Evolutionary conservation across 1,139 yeast species (phyloP).

Genomic region (Kurtzmaniella quercitrusa): DNA sequence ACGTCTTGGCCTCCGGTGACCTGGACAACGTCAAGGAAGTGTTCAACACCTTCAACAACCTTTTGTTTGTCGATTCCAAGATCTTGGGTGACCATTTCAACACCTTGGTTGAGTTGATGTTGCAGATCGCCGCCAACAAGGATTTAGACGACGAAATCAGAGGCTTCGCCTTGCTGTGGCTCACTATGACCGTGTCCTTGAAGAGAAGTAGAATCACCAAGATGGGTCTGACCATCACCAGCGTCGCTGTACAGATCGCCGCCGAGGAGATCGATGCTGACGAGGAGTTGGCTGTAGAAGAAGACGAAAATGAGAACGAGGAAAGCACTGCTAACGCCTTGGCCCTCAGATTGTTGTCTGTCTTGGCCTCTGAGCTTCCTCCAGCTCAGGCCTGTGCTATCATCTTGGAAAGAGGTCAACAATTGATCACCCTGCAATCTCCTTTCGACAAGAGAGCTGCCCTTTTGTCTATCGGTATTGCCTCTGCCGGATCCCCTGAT

Average conservation of each 20-base stretch:
- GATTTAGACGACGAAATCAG: constrained; percentile 77
- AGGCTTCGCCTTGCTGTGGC: constrained; percentile 78
- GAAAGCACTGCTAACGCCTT: constrained; percentile 77
- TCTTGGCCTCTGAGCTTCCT: constrained; percentile 78
- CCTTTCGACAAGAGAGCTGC: constrained; percentile 86
- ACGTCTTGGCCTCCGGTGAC: constrained; percentile 68
- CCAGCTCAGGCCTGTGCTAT: constrained; percentile 89
- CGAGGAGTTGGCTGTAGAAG: constrained; percentile 71
- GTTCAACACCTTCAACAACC: constrained; percentile 81
- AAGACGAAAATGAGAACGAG: constrained; percentile 88
- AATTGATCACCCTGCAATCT: constrained; percentile 50
- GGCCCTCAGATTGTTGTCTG: constrained; percentile 77
- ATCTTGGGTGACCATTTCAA: constrained; percentile 75
- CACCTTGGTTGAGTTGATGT: constrained; percentile 65
- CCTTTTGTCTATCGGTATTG: constrained; percentile 73
- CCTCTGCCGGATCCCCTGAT: constrained; percentile 94
- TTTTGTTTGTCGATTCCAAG: constrained; percentile 71
- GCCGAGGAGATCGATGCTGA: constrained; percentile 74
- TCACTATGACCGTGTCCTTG: constrained; percentile 70
- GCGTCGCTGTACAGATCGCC: constrained; percentile 71
- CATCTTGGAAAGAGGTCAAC: constrained; percentile 63
- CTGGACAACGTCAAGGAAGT: constrained; percentile 67
- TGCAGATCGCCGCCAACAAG: constrained; percentile 68
- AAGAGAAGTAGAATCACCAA: constrained; percentile 69
- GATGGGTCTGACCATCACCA: constrained; percentile 76